Conservation (phyloP, 2,329 filamentous ascomycete species). For the Monosporascus sp. region DNA sequence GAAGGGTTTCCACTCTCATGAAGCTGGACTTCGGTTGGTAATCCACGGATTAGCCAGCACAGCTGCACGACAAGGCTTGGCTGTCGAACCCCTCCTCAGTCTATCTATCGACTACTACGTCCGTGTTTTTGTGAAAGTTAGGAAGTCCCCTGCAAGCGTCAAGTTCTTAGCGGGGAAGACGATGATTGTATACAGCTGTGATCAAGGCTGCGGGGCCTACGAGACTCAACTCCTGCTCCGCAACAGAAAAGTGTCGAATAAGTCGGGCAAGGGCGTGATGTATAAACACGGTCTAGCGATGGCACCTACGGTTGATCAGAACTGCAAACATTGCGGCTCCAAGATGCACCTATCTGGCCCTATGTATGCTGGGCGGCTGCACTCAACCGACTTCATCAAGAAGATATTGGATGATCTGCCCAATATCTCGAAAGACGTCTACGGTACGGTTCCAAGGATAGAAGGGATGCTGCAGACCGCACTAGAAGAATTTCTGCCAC, state of each 20-base stretch:
- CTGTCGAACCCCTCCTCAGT: slow-evolving; percentile 85
- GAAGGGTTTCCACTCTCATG: slow-evolving; percentile 81
- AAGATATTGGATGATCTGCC: slow-evolving; percentile 71
- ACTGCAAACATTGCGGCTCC: slow-evolving; percentile 78
- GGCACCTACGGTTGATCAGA: slow-evolving; percentile 59
- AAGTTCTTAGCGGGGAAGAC: slow-evolving; percentile 88
- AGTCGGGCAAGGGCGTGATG: slow-evolving; percentile 62
- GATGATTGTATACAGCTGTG: slow-evolving; percentile 90
- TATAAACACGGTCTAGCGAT: slow-evolving; percentile 75
- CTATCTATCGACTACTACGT: slow-evolving; percentile 96
- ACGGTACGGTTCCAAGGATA: slow-evolving; percentile 75
- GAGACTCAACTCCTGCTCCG: slow-evolving; percentile 72
- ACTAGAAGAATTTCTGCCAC: slow-evolving; percentile 61
- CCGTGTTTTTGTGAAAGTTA: slow-evolving; percentile 79
- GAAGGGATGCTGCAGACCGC: slow-evolving; percentile 90
- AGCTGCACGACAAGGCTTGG: slow-evolving; percentile 78
- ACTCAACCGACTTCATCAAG: slow-evolving; percentile 78
- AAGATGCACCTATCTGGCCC: slow-evolving; percentile 87
- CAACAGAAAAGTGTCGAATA: slow-evolving; percentile 61
- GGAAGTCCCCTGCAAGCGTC: slow-evolving; percentile 74
- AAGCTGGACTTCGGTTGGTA: slow-evolving; percentile 82
- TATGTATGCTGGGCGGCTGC: slow-evolving; percentile 90
- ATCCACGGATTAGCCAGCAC: slow-evolving; percentile 74
- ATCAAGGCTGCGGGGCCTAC: slow-evolving; percentile 88
- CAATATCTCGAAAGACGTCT: slow-evolving; percentile 59